A percentile compares a stretch with the other conserved stretches of the same genome.
phyloP scores from a whole-genome alignment of 1,284 basidiomycete genomes.

The Moniliophthora roreri region DNA sequence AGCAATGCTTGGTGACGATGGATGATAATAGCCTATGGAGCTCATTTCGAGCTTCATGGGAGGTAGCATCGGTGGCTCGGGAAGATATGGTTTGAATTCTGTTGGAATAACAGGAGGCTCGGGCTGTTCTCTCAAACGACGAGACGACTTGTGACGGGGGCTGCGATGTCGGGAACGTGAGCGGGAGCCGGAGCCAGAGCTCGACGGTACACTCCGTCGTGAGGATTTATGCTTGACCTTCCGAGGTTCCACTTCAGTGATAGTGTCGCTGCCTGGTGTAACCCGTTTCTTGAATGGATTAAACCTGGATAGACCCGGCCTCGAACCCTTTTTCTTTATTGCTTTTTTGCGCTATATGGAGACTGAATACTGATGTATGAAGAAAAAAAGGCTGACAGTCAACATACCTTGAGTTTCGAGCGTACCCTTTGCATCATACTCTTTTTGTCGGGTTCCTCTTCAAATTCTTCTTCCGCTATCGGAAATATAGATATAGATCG shows the following conservation, averaged over 20 bases:
- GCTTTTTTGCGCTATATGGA: conserved; percentile 3
- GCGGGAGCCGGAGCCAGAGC: no score
- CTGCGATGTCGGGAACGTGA: no score
- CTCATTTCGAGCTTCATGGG: conserved; percentile 3
- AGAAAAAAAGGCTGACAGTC: neutral
- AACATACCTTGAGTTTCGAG: conserved; percentile 3
- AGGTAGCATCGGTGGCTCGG: neutral
- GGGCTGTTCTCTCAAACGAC: neutral
- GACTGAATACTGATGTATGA: neutral
- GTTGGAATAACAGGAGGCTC: neutral
- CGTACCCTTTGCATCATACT: neutral
- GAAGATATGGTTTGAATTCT: neutral
- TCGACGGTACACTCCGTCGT: no score
- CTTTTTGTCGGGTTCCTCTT: neutral
- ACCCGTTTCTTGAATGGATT: neutral
- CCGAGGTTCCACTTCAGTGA: neutral
- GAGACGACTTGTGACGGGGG: neutral
- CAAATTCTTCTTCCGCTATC: neutral
- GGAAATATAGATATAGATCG: neutral
- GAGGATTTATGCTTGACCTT: neutral
- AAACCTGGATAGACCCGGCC: conserved; percentile 5
- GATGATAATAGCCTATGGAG: neutral
- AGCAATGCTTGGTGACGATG: neutral
- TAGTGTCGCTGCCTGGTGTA: neutral
- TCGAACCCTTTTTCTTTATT: conserved; percentile 7